phyloP scores from a whole-genome alignment of 164 flowering plant species.

The Aristolochia fimbriata region DNA sequence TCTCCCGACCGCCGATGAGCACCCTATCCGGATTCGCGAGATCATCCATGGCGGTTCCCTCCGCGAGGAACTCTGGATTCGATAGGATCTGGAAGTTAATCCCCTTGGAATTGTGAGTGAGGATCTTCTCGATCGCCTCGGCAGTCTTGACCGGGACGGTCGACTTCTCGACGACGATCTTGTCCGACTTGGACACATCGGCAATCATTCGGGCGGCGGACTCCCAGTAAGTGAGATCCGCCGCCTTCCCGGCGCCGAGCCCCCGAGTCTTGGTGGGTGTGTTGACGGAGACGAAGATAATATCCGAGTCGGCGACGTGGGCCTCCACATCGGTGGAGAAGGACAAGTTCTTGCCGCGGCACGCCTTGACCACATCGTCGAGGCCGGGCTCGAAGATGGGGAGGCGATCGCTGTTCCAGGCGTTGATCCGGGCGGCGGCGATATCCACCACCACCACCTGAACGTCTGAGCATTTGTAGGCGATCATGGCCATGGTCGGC shows the following conservation, averaged over 20 bases:
- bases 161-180: constrained; percentile 25
- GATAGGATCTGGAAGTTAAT: constrained; percentile 19
- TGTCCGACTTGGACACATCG: constrained; percentile 20
- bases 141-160: constrained; percentile 26
- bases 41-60: constrained; percentile 19
- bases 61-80: constrained; percentile 20
- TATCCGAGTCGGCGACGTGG: constrained; percentile 16
- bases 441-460: constrained; percentile 21
- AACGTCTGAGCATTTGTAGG: constrained; percentile 13
- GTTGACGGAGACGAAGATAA: constrained; percentile 19
- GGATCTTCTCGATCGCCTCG: constrained; percentile 23
- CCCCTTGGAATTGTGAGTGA: constrained; percentile 16
- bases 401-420: constrained; percentile 19
- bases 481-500: constrained; percentile 21
- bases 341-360: constrained; percentile 17
- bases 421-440: constrained; percentile 14
- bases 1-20: constrained; percentile 21
- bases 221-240: constrained; percentile 24
- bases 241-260: constrained; percentile 22
- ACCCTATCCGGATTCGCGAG: constrained; percentile 17
- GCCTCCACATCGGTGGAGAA: constrained; percentile 15
- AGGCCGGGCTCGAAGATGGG: constrained; percentile 23
- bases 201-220: constrained; percentile 24
- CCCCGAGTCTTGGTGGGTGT: constrained; percentile 20
- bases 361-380: constrained; percentile 12